Base-by-base conservation (phyloP, 1,284 basidiomycete species). In the Ustilago sp. region DNA sequence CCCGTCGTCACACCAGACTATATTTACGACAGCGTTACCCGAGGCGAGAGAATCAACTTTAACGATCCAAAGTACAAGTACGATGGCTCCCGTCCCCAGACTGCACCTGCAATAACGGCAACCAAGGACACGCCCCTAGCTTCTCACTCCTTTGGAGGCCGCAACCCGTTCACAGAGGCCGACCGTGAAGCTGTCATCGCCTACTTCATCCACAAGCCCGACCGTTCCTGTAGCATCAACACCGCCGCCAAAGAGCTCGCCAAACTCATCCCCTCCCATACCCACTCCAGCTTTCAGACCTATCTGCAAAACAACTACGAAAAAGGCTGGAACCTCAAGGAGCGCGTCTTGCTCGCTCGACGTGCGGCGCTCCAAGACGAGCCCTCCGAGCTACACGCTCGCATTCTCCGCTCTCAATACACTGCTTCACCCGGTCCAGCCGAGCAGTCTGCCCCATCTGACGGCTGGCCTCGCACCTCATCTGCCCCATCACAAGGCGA, bases 231-330 rank as follows among this genome's bases (percentile, higher is more conserved):
- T 67, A 82, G 78, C 51, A 63, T 80, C 51, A 79, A 77, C 38
- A 59, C 66, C 8, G 64, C 77, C 8, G 76, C 80, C 8, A 59
- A 62, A 35, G 59, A 68, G 23, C 65, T 82, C 6, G 69, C 76
- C 15, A 43, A 50, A 6, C 47, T 28, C 45, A 53, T 65, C 7
- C 74, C 76, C 8, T 52, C 62, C 12, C 80, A 82, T 53, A 66
- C 71, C n/a, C 53, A 63, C 12, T n/a, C 47, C 13, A 80, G 79
- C 66, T 80, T 68, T 41, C 79, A 78, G 39, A 59, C 77, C 31
- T 79, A 72, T 54, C 58, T 80, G 5, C 76, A 77, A 35, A 47
- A 53, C 47, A 80, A 80, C 53, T 67, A 79, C 39, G 68, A 69
- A 8, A 68, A 51, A 52, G 63, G 63, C 28, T 70, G 63, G 75